Percentiles rank a stretch among this genome's conserved stretches.
These are phyloP conservation scores for Mycena citricolor DNA, from an alignment of 1,284 basidiomycete species.

Conservation along the genomic window DNA sequence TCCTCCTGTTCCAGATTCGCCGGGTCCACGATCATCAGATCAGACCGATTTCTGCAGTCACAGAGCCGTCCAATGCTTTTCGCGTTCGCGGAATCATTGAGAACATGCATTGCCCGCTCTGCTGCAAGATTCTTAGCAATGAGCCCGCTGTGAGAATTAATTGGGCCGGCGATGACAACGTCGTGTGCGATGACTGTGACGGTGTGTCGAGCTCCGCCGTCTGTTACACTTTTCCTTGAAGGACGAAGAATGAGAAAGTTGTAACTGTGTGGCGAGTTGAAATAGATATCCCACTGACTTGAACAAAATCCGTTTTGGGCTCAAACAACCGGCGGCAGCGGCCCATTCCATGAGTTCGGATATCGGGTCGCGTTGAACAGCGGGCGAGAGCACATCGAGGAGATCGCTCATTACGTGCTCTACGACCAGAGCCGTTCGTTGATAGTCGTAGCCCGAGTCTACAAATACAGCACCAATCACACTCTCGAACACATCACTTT, in stretches of 20 bases:
- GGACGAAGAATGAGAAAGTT: no score
- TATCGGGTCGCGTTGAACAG: slow-evolving; percentile 64
- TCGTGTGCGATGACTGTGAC: slow-evolving; percentile 62
- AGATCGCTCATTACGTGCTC: slow-evolving; percentile 63
- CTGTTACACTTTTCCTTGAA: no score
- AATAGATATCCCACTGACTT: no score
- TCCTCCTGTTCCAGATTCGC: no score
- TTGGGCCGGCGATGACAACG: slow-evolving; percentile 54
- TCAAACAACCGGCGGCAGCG: slow-evolving; percentile 50
- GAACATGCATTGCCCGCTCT: slow-evolving; percentile 52
- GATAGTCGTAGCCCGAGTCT: slow-evolving; percentile 75
- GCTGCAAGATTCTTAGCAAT: slow-evolving; percentile 67
- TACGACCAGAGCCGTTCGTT: slow-evolving; percentile 58
- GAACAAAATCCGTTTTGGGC: slow-evolving; percentile 29
- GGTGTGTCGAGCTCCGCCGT: slow-evolving; percentile 42
- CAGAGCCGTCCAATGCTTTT: slow-evolving; percentile 50
- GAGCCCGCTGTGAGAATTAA: slow-evolving; percentile 51
- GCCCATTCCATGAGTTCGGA: slow-evolving; percentile 66
- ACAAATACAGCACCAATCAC: slow-evolving; percentile 82
- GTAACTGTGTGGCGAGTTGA: no score
- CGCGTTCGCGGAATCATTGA: slow-evolving; percentile 47
- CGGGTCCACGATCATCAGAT: no score
- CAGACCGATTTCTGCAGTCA: slow-evolving; percentile 39
- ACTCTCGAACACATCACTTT: slow-evolving; percentile 74
- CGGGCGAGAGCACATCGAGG: slow-evolving; percentile 53